Conservation (phyloP, 2,329 filamentous ascomycete genomes). For the Paraphoma sp. region DNA sequence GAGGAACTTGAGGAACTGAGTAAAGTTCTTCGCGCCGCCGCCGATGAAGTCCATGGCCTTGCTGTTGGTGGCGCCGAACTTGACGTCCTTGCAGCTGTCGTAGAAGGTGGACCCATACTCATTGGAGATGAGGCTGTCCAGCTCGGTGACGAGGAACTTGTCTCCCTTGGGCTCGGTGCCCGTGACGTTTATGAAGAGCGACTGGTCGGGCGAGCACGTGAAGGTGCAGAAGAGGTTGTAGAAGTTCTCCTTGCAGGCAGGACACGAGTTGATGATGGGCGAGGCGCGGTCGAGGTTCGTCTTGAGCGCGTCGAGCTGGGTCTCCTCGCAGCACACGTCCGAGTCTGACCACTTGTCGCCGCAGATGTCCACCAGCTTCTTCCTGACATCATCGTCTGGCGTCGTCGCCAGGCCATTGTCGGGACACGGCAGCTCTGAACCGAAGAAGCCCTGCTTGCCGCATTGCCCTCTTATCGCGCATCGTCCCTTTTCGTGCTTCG, state of each 20-base stretch:
- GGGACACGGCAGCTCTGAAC: conserved; percentile 86
- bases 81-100: conserved; percentile 98
- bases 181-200: conserved; percentile 92
- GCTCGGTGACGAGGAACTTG: conserved; percentile 78
- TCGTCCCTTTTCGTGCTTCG: conserved; percentile 81
- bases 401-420: conserved; percentile 84
- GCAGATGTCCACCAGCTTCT: conserved; percentile 83
- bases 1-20: conserved; percentile 85
- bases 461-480: conserved; percentile 93
- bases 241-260: conserved; percentile 97
- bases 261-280: conserved; percentile 88
- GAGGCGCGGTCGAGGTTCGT: conserved; percentile 87
- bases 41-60: conserved; percentile 96
- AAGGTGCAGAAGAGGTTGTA: conserved; percentile 98
- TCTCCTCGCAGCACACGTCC: conserved; percentile 81
- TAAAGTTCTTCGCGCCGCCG: conserved; percentile 90
- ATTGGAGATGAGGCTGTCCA: conserved; percentile 87
- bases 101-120: conserved; percentile 89
- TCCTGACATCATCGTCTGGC: conserved; percentile 73
- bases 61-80: conserved; percentile 92
- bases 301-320: conserved; percentile 82
- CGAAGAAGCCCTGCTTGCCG: conserved; percentile 89
- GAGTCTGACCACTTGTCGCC: conserved; percentile 85
- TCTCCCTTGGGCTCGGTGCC: conserved; percentile 67
- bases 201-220: conserved; percentile 96